Evolutionary conservation across 2,329 filamentous ascomycete genomes (phyloP), one percentile per base, ranked within the genome.

Genomic region (Ascochyta lentis): DNA sequence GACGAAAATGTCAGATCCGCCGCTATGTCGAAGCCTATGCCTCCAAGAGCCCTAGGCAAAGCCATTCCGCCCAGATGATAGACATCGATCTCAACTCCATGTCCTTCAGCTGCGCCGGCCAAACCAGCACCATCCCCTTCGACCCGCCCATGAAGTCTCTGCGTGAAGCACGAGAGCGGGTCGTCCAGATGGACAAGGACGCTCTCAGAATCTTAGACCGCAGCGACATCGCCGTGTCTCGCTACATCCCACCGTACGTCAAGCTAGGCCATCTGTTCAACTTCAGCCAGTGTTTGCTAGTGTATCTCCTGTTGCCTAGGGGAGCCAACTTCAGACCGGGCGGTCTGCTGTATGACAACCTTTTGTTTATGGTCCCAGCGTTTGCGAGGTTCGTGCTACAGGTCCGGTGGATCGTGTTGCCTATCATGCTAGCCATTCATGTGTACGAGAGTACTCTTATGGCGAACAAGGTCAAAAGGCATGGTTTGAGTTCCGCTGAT

Each of bases 11-110:
- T 33, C 38, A 82, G 80, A 69, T 96, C 45, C 79, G 84, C 54
- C 83, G 89, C 70, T 96, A 93, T 76, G 84, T 96, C n/a, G 87
- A 87, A 61, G 85, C 92, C 75, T 92, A 87, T 79, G 81, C 79
- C 71, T 75, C 80, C 15, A 79, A 91, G 40, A 83, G 87, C 15
- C 69, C 82, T 7, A 75, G 78, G 56, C 77, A 82, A 45, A 83
- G 88, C 45, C 78, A 84, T 54, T 78, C 80, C 19, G 86, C 90
- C 19, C 76, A 79, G 35, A 80, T 96, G 61, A 79, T 81, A 50
- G 88, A 92, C 71, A 80, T 96, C 58, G 81, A 82, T 29, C 81
- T 91, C 54, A 75, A 80, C 33, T 74, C 82, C 60, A 83, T 97
- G 77, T 84, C 80, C 33, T 81, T 94, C 66, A 68, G 66, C 51